phyloP scores from a whole-genome alignment of 1,284 basidiomycete genomes.

The Tilletia walkeri region DNA sequence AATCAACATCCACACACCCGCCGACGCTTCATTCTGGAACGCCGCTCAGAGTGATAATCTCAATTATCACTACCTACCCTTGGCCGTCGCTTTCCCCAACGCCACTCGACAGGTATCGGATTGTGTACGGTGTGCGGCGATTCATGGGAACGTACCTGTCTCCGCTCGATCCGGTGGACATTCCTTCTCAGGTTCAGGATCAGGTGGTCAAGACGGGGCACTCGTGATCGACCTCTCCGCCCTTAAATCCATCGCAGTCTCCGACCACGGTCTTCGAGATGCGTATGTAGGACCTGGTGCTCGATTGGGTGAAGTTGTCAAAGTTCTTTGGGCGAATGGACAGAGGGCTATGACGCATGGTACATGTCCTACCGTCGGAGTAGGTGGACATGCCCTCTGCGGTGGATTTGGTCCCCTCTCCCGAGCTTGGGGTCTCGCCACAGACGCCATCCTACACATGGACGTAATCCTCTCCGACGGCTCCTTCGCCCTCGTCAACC shows the following conservation, averaged over 20 bases:
- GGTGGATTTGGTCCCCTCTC: slow-evolving; percentile 52
- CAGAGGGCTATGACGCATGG: slow-evolving; percentile 53
- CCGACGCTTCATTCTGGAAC: slow-evolving; percentile 20
- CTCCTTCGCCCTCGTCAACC: slow-evolving; percentile 35
- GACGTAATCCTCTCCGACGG: slow-evolving; percentile 56
- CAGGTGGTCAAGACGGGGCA: slow-evolving; percentile 49
- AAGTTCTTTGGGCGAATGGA: slow-evolving; percentile 46
- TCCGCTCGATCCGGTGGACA: slow-evolving; percentile 56
- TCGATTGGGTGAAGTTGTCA: slow-evolving; percentile 55
- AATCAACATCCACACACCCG: background rate
- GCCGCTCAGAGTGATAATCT: slow-evolving; percentile 54
- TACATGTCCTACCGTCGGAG: slow-evolving; percentile 54
- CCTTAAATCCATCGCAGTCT: slow-evolving; percentile 34
- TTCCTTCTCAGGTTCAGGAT: slow-evolving; percentile 50
- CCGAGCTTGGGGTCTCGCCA: slow-evolving; percentile 52
- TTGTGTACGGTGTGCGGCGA: slow-evolving; percentile 45
- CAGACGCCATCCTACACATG: slow-evolving; percentile 50
- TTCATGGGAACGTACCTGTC: slow-evolving; percentile 32
- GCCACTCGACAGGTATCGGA: slow-evolving; percentile 34
- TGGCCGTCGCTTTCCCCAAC: slow-evolving; percentile 47
- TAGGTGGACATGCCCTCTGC: slow-evolving; percentile 52
- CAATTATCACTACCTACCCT: slow-evolving; percentile 52
- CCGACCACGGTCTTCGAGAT: slow-evolving; percentile 21
- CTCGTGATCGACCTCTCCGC: slow-evolving; percentile 45
- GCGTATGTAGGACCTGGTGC: slow-evolving; percentile 50